Evolutionary conservation across 2,329 filamentous ascomycete genomes (phyloP).

Genomic region (Juglanconis sp.): DNA sequence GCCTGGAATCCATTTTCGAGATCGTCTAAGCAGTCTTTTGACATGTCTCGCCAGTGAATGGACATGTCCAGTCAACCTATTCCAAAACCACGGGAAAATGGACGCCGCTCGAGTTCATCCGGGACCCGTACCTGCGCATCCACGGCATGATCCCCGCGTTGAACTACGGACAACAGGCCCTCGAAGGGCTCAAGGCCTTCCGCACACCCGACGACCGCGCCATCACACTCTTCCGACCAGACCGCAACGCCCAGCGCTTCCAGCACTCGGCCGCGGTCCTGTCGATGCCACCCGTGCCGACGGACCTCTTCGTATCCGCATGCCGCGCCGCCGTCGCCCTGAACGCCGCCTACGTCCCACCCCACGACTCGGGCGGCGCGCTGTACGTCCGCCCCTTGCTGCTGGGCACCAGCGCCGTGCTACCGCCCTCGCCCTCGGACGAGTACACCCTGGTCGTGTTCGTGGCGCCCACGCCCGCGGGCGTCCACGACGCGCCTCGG

Average conservation of each 20-base stretch:
- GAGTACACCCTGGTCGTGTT: constrained; percentile 63
- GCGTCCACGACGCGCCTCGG: constrained; percentile 51
- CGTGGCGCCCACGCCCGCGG: constrained; percentile 65
- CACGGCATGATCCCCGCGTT: neutral
- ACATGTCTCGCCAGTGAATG: neutral
- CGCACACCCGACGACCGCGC: neutral
- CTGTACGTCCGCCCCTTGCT: constrained; percentile 67
- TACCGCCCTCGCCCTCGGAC: constrained; percentile 61
- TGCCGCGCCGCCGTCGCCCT: constrained; percentile 59
- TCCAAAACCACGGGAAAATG: neutral
- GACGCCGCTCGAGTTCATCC: neutral
- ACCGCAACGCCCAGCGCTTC: constrained; percentile 62
- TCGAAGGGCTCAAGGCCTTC: constrained; percentile 1
- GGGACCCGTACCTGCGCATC: neutral
- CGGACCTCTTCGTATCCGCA: constrained; percentile 54
- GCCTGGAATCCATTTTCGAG: neutral
- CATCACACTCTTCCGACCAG: constrained; percentile 64
- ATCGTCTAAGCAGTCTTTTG: neutral
- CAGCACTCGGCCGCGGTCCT: constrained; percentile 59
- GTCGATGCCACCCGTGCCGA: constrained; percentile 60
- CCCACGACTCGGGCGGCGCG: constrained; percentile 57
- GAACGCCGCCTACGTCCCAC: constrained; percentile 67
- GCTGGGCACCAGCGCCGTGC: constrained; percentile 61
- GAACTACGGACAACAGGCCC: constrained; percentile 2
- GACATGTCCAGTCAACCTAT: neutral